These are phyloP conservation scores for Candida sp. DNA, from an alignment of 1,139 yeast species.

Conservation along the genomic window DNA sequence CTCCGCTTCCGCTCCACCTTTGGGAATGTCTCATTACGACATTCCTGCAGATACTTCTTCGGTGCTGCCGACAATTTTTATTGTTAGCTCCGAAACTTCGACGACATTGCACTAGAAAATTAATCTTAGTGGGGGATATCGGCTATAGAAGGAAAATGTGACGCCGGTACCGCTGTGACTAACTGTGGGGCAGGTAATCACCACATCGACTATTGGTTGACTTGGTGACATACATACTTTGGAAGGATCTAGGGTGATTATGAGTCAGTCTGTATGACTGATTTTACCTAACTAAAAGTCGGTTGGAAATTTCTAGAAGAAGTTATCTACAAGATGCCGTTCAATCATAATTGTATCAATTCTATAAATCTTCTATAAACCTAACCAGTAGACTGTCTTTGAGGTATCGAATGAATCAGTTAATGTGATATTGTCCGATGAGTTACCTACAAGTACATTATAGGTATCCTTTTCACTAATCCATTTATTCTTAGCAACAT, in stretches of 20 bases:
- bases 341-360: too few relatives aligned
- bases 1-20: too few relatives aligned
- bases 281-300: too few relatives aligned
- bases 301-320: too few relatives aligned
- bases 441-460: conserved; percentile 44
- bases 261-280: too few relatives aligned
- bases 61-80: too few relatives aligned
- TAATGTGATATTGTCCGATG: conserved; percentile 20
- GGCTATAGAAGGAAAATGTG: not conserved
- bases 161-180: not conserved
- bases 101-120: not conserved
- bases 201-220: too few relatives aligned
- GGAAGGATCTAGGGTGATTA: too few relatives aligned
- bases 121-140: not conserved
- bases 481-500: conserved; percentile 48
- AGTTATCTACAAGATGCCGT: too few relatives aligned
- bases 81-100: not conserved
- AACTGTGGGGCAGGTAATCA: not conserved
- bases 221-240: too few relatives aligned
- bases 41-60: too few relatives aligned
- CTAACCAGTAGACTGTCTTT: conserved; percentile 19
- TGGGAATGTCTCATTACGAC: too few relatives aligned
- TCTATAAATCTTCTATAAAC: conserved; percentile 8
- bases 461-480: conserved; percentile 47
- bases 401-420: conserved; percentile 32